phyloP scores from a whole-genome alignment of 2,329 filamentous ascomycete genomes.

The Helicocarpus griseus region DNA sequence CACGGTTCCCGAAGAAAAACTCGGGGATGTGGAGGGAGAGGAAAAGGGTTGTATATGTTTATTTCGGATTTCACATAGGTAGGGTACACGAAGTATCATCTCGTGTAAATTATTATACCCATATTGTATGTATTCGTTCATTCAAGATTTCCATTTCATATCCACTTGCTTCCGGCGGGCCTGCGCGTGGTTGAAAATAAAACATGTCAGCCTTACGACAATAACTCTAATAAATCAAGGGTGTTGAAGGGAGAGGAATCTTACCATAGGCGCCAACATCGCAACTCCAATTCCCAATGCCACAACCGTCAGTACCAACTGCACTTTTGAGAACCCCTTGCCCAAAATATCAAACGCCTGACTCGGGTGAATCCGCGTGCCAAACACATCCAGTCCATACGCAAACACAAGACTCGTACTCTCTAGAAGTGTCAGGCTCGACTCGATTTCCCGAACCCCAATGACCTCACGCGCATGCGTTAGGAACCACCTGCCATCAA shows the following conservation, averaged over 20 bases:
- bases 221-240: slow-evolving; percentile 5
- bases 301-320: slow-evolving; percentile 72
- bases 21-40: too few species aligned
- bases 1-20: too few species aligned
- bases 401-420: slow-evolving; percentile 86
- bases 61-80: not conserved
- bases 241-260: slow-evolving; percentile 21
- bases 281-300: slow-evolving; percentile 68
- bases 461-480: slow-evolving; percentile 75
- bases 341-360: slow-evolving; percentile 85
- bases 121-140: not conserved
- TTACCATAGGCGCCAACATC: slow-evolving; percentile 75
- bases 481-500: slow-evolving; percentile 71
- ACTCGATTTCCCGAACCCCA: slow-evolving; percentile 63
- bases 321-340: slow-evolving; percentile 85
- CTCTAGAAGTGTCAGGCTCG: slow-evolving; percentile 71
- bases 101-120: not conserved
- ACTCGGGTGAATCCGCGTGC: slow-evolving; percentile 76
- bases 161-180: slow-evolving; percentile 44
- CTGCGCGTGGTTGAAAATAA: slow-evolving; percentile 19
- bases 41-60: not conserved
- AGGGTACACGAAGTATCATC: not conserved
- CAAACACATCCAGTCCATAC: slow-evolving; percentile 81
- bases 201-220: too few species aligned
- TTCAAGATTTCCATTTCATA: slow-evolving; percentile 14